phyloP scores from a whole-genome alignment of 2,329 filamentous ascomycete species.

The Neonectria sp. region DNA sequence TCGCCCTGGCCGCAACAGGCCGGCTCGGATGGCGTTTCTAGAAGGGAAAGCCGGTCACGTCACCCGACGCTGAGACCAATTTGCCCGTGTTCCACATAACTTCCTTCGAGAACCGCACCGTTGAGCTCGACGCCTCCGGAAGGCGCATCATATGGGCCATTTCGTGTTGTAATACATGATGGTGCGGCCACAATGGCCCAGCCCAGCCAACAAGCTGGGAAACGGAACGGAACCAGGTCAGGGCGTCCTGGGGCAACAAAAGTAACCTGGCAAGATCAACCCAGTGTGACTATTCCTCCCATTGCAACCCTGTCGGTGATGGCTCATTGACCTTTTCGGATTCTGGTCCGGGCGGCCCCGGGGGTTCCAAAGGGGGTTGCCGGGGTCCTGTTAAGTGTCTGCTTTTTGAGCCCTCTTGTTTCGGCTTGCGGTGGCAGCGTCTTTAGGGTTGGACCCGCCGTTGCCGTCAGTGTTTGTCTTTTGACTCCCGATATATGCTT shows the following conservation, averaged over 20 bases:
- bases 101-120: not conserved
- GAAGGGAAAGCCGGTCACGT: not conserved
- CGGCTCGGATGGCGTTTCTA: not conserved
- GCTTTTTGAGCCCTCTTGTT: constrained; percentile 39
- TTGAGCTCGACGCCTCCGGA: not conserved
- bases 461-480: not conserved
- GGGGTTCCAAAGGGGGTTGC: constrained; percentile 14
- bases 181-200: not conserved
- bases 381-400: constrained; percentile 25
- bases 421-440: constrained; percentile 44
- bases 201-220: not conserved
- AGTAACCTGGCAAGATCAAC: not conserved
- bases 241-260: not conserved
- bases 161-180: not conserved
- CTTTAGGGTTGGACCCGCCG: constrained; percentile 8
- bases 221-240: not conserved
- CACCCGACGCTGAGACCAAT: not conserved
- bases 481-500: not conserved
- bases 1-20: not conserved
- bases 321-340: constrained; percentile 14
- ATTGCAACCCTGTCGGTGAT: constrained; percentile 18
- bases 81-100: not conserved
- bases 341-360: constrained; percentile 10
- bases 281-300: not conserved
- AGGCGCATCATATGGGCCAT: not conserved